phyloP scores from a whole-genome alignment of 768 basidiomycete species.

The Kwoniella heveanensis region DNA sequence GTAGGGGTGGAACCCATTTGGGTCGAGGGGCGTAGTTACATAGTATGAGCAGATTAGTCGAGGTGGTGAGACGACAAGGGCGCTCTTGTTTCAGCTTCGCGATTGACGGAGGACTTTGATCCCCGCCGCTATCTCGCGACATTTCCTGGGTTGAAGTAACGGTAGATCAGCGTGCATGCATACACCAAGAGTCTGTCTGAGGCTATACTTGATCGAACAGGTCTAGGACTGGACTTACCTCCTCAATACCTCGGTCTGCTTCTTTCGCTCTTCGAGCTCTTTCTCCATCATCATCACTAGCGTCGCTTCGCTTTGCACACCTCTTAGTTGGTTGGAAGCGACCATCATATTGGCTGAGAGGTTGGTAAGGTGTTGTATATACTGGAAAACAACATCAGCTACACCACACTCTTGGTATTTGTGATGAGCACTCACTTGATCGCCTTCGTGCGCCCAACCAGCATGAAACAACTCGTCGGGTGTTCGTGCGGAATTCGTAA shows the following conservation, averaged over 20 bases:
- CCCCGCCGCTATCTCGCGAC: background rate
- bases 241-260: slow-evolving; percentile 29
- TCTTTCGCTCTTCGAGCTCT: slow-evolving; percentile 31
- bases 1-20: too few relatives aligned
- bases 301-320: slow-evolving; percentile 44
- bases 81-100: background rate
- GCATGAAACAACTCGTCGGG: slow-evolving; percentile 42
- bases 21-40: too few relatives aligned
- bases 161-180: too few relatives aligned
- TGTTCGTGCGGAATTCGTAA: slow-evolving; percentile 41
- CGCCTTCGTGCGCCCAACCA: slow-evolving; percentile 46
- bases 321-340: slow-evolving; percentile 37
- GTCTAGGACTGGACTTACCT: slow-evolving; percentile 9
- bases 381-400: slow-evolving; percentile 22
- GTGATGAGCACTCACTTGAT: slow-evolving; percentile 43
- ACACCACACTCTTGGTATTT: too few relatives aligned
- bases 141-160: background rate
- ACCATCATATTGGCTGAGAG: slow-evolving; percentile 50
- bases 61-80: too few relatives aligned
- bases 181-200: too few relatives aligned
- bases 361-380: slow-evolving; percentile 49
- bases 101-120: background rate
- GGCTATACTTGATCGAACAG: too few relatives aligned
- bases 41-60: too few relatives aligned
- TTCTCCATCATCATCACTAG: slow-evolving; percentile 46